Evolutionary conservation across 441 rosid species (phyloP), one percentile per base, ranked within the genome.

Genomic region (Pelargonium fulgidum): DNA sequence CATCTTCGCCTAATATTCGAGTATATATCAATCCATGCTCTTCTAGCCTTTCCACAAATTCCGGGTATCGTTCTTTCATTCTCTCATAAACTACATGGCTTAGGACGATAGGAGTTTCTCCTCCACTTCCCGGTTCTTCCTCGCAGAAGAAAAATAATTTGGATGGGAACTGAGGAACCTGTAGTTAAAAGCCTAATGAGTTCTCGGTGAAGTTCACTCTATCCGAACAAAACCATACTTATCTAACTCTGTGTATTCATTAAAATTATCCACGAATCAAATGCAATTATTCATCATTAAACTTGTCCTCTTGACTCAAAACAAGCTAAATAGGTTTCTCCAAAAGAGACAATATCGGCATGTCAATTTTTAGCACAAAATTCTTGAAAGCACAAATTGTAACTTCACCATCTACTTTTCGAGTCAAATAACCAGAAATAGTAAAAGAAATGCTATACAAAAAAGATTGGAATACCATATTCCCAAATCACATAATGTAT

Each of bases 61-160:
- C 89, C 0, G 93, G 88, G 71, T 91, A 72, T 24, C 72, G 82
- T 19, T 81, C 83, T 66, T 88, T 87, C 93, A 93, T 91, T 73
- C 82, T 88, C 68, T 87, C 85, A 13, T 91, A 91, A 16, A 93
- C 83, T 33, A 93, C 44, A 68, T 89, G 94, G 79, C 98, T 91
- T 36, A 87, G 82, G 47, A 89, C 96, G 45, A 93, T 78, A 0
- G 97, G 98, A 33, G 97, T 93, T 72, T 93, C 98, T 67, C 98
- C 97, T n/a, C 92, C 97, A 77, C 78, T 85, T 13, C 73, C 84
- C 0, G 97, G 94, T 74, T 93, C 97, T 42, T 87, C 79, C 80
- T 93, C 98, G 45, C 98, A 93, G 66, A 80, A 93, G 75, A 93
- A 93, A 79, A 93, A 91, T 83, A 91, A 63, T 62, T 90, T 93